phyloP scores from a whole-genome alignment of 2,329 filamentous ascomycete genomes.

The Cladosporium sp. region DNA sequence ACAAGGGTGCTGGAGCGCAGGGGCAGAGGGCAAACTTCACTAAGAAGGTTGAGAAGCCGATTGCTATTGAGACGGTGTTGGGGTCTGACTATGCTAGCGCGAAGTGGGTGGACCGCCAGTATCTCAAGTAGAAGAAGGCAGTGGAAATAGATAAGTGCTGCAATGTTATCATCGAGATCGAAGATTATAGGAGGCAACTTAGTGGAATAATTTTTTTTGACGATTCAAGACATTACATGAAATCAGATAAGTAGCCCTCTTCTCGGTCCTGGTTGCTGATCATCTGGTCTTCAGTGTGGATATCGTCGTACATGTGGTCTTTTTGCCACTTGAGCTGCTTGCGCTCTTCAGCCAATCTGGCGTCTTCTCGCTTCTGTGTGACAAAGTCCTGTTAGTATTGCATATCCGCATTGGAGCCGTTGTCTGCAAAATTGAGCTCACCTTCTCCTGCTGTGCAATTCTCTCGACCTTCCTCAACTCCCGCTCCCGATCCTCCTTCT shows the following conservation, averaged over 20 bases:
- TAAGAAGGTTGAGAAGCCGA: conserved; percentile 41
- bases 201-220: too few relatives aligned
- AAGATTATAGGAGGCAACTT: neutral
- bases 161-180: neutral
- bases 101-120: conserved; percentile 47
- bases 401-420: neutral
- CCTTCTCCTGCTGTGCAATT: conserved; percentile 60
- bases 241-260: conserved; percentile 82
- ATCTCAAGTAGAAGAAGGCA: conserved; percentile 27
- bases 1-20: conserved; percentile 55
- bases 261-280: conserved; percentile 84
- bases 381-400: neutral
- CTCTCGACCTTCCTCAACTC: conserved; percentile 72
- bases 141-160: neutral
- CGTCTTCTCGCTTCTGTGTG: conserved; percentile 70
- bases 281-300: conserved; percentile 77
- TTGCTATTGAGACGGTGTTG: conserved; percentile 48
- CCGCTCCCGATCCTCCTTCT: conserved; percentile 74
- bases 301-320: conserved; percentile 95
- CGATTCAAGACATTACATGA: too few relatives aligned
- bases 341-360: conserved; percentile 70
- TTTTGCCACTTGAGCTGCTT: conserved; percentile 91
- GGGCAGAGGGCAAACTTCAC: conserved; percentile 56
- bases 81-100: conserved; percentile 43
- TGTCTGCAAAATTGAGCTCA: conserved; percentile 39